Percentiles rank a stretch among this genome's conserved stretches.
Evolutionary conservation across 306 rosid species (phyloP).

Genomic region (Rosa chinensis): DNA sequence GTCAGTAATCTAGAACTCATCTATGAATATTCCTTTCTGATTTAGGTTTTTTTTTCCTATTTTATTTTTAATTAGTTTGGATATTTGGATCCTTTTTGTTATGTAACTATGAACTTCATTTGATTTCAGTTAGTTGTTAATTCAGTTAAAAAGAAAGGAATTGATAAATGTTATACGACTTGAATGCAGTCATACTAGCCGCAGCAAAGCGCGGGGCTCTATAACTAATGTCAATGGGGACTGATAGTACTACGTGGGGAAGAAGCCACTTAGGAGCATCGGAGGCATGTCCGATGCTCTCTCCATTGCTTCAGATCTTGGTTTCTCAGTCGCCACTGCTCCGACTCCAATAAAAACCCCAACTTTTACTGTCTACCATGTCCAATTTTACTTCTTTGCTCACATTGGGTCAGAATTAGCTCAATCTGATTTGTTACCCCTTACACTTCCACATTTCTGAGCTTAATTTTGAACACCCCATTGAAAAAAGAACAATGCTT

Average conservation of each 20-base stretch:
- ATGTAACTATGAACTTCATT: too few relatives aligned
- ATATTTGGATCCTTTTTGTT: too few relatives aligned
- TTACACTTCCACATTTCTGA: background rate
- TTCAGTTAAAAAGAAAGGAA: too few relatives aligned
- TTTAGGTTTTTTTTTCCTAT: too few relatives aligned
- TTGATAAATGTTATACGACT: too few relatives aligned
- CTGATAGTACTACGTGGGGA: constrained; percentile 77
- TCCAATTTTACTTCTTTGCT: constrained; percentile 8
- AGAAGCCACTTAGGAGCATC: constrained; percentile 74
- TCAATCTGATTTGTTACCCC: background rate
- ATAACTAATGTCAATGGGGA: constrained; percentile 50
- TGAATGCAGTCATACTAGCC: too few relatives aligned
- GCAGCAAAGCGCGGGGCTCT: too few relatives aligned
- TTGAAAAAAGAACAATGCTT: background rate
- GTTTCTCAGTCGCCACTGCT: constrained; percentile 63
- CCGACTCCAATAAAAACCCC: constrained; percentile 48
- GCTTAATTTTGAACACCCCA: background rate
- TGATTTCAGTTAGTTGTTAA: too few relatives aligned
- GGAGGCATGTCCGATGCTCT: constrained; percentile 93
- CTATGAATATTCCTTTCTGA: too few relatives aligned
- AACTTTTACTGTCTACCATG: background rate
- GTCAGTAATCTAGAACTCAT: too few relatives aligned
- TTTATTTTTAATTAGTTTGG: too few relatives aligned
- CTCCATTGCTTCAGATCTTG: constrained; percentile 85
- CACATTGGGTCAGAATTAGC: background rate